Evolutionary conservation across 192 early-diverging fungal species (phyloP).

Genomic region (Entrophospora sp.): DNA sequence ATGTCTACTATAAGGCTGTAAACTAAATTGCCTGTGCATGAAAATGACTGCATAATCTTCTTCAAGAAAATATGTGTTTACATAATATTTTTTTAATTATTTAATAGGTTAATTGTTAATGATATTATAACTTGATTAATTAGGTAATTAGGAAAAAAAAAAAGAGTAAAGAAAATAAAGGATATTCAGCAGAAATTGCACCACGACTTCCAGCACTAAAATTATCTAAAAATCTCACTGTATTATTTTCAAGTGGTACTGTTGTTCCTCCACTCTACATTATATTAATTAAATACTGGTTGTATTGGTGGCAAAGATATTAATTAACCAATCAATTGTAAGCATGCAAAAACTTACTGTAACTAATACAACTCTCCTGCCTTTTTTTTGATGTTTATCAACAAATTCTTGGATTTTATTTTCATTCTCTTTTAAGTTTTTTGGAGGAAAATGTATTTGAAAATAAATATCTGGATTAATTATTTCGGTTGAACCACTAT

Average conservation of each 20-base stretch:
- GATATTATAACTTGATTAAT: not conserved
- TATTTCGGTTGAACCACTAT: constrained; percentile 15
- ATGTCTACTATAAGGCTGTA: constrained; percentile 89
- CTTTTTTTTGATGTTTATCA: constrained; percentile 32
- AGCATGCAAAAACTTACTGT: constrained; percentile 45
- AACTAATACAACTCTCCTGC: constrained; percentile 74
- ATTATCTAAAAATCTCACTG: constrained; percentile 98
- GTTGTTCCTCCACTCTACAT: constrained; percentile 85
- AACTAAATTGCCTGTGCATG: constrained; percentile 83
- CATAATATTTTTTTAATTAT: not conserved
- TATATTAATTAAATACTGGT: not conserved
- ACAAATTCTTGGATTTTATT: constrained; percentile 51
- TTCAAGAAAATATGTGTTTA: constrained; percentile 53
- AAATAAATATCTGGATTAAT: constrained; percentile 76
- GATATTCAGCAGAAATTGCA: constrained; percentile 84
- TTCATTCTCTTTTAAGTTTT: constrained; percentile 50
- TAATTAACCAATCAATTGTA: not conserved
- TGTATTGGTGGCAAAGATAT: not conserved
- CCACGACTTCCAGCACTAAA: constrained; percentile 95
- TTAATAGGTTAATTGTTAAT: not conserved
- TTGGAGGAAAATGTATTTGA: constrained; percentile 55
- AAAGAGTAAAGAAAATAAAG: not conserved
- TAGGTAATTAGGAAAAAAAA: not conserved
- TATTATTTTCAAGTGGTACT: constrained; percentile 89
- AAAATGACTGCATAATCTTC: constrained; percentile 94